Percentiles rank a stretch among this genome's conserved stretches.
These are phyloP conservation scores for Torrubiellomyces zombiae DNA, from an alignment of 2,329 filamentous ascomycete genomes.

Conservation along the genomic window DNA sequence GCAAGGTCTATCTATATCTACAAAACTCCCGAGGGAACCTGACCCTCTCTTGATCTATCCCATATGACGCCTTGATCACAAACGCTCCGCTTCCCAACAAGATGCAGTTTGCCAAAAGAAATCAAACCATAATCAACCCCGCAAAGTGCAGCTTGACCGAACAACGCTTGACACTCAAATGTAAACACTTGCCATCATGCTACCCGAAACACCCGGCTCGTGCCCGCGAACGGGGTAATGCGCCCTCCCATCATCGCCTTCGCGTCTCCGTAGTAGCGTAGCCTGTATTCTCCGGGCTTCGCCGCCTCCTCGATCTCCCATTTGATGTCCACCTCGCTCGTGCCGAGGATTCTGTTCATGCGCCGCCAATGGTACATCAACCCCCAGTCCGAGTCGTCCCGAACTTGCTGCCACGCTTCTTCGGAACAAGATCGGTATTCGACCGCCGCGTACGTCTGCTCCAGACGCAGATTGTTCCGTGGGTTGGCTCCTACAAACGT, in stretches of 20 bases:
- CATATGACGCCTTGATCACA: too few relatives aligned
- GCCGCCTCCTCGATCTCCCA: constrained; percentile 60
- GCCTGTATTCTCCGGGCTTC: constrained; percentile 48
- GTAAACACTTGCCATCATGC: constrained; percentile 4
- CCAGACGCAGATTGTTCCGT: constrained; percentile 66
- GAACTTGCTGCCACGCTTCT: constrained; percentile 44
- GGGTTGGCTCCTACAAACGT: constrained; percentile 78
- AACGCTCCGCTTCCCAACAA: too few relatives aligned
- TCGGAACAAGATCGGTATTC: constrained; percentile 27
- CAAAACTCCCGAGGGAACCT: too few relatives aligned
- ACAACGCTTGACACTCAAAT: too few relatives aligned
- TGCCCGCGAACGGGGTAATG: constrained; percentile 53
- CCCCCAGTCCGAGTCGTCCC: constrained; percentile 70
- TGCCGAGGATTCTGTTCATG: constrained; percentile 50
- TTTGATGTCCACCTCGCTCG: constrained; percentile 55
- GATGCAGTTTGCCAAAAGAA: too few relatives aligned
- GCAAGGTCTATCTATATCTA: too few relatives aligned
- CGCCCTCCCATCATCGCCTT: constrained; percentile 43
- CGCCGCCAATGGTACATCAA: constrained; percentile 67
- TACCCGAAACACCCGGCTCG: constrained; percentile 33
- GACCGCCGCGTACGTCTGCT: constrained; percentile 60
- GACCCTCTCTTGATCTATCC: too few relatives aligned
- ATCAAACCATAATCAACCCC: too few relatives aligned
- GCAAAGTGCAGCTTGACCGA: too few relatives aligned
- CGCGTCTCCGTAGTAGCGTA: constrained; percentile 68